Base-by-base conservation (phyloP, 2,329 filamentous ascomycete genomes). In the Fusarium decemcellulare region DNA sequence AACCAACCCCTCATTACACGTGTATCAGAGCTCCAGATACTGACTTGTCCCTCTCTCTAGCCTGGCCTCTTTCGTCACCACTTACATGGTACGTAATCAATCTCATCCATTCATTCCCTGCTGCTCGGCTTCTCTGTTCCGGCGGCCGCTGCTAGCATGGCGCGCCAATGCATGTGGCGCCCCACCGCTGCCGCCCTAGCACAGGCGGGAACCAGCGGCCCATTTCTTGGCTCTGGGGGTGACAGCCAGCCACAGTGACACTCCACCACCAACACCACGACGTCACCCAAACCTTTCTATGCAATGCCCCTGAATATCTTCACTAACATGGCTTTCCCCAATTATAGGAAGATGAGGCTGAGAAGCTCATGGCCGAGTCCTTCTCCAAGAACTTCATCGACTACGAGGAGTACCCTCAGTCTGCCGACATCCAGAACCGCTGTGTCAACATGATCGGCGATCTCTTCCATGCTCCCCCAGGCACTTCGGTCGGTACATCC, bases 341-440 rank as follows among this genome's bases (percentile, higher is more conserved):
- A 15, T 2, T 7, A 11, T 12, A 93, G 92, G 95, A 98, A 84
- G 93, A 97, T 47, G 95, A 98, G 81, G 95, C 92, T 18, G 95
- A 98, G 83, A 94, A 97, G 82, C 92, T 98, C 81, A 98, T 98
- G 95, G 85, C 91, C 70, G 94, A 98, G 70, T 90, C 92, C 56
- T 94, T 98, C 79, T 90, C 92, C 79, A 98, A 97, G 82, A 98
- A 98, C 86, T 98, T 98, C 80, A 95, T 95, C 81, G 92, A 95
- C 78, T 95, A 94, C 79, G 92, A 95, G 78, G 92, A 94, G 79
- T 95, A 95, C 76, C 92, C 92, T 1, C 91, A 93, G 77, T 91
- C 90, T 0, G 92, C 92, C 57, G 92, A 94, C 71, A 94, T 95
- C 78, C 95, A 98, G 82, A 97, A 95, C 85, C 92, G 95, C 73